Conservation (phyloP, 2,329 filamentous ascomycete species). For the Pestalotiopsis sp. region DNA sequence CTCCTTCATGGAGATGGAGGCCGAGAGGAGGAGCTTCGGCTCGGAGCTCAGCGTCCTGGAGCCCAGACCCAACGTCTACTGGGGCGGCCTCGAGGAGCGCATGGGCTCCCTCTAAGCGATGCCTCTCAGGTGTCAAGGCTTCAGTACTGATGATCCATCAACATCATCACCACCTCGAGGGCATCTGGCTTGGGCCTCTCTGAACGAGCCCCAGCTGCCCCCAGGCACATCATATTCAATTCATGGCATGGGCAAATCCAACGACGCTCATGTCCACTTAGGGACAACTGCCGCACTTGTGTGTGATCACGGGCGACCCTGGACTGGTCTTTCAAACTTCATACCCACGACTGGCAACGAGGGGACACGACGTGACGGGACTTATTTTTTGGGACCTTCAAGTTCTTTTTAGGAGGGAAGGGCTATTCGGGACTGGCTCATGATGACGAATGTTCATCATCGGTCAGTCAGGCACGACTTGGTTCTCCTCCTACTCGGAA, state of each 20-base stretch:
- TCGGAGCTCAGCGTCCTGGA: constrained; percentile 61
- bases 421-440: background rate
- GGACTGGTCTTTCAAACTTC: constrained; percentile 10
- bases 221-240: constrained; percentile 8
- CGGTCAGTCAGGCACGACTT: background rate
- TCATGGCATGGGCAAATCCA: background rate
- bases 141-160: background rate
- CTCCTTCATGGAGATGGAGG: constrained; percentile 59
- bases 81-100: constrained; percentile 65
- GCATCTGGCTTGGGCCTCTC: background rate
- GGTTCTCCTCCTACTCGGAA: background rate
- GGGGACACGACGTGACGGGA: constrained; percentile 14
- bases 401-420: background rate
- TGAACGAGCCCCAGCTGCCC: background rate
- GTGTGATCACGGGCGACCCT: constrained; percentile 9
- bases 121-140: background rate
- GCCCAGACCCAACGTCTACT: constrained; percentile 65
- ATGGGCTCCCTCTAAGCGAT: constrained; percentile 45
- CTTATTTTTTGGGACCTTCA: background rate
- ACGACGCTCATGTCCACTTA: background rate
- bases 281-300: background rate
- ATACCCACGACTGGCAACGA: constrained; percentile 8
- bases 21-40: constrained; percentile 56
- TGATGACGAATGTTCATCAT: background rate
- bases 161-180: background rate